phyloP scores from a whole-genome alignment of 345 rosid species.

The Citropsis articulata region DNA sequence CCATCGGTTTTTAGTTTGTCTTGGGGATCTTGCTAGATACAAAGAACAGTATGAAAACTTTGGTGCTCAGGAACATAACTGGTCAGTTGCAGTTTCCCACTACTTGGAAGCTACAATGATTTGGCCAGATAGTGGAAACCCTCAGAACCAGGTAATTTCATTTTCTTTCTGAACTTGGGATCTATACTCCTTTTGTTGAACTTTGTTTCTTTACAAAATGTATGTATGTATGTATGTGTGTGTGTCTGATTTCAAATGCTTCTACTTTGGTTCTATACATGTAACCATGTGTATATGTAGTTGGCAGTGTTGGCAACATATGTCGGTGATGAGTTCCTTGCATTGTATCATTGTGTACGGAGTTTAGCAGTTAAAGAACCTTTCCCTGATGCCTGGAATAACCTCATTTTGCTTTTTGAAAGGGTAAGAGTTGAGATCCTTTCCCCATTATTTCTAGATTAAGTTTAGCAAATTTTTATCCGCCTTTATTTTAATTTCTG shows the following conservation, averaged over 20 bases:
- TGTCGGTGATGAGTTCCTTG: constrained; percentile 85
- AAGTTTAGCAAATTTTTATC: constrained; percentile 13
- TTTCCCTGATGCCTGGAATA: constrained; percentile 84
- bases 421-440: constrained; percentile 45
- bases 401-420: constrained; percentile 73
- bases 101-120: constrained; percentile 72
- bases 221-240: not conserved
- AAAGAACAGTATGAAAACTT: constrained; percentile 58
- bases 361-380: constrained; percentile 95
- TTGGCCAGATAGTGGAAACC: constrained; percentile 90
- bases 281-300: constrained; percentile 33
- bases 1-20: constrained; percentile 85
- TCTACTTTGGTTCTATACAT: not conserved
- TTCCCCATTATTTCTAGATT: not conserved
- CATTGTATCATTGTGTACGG: constrained; percentile 86
- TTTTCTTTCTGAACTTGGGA: not conserved
- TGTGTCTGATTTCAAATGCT: not conserved
- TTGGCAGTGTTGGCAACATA: constrained; percentile 87
- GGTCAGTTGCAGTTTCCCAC: constrained; percentile 77
- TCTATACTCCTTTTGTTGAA: not conserved
- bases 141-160: constrained; percentile 77
- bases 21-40: constrained; percentile 91
- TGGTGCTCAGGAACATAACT: constrained; percentile 41
- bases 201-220: not conserved
- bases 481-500: not conserved